These are phyloP conservation scores for Sorghum bicolor DNA, from an alignment of 176 grass and related monocot species.

Conservation along the genomic window DNA sequence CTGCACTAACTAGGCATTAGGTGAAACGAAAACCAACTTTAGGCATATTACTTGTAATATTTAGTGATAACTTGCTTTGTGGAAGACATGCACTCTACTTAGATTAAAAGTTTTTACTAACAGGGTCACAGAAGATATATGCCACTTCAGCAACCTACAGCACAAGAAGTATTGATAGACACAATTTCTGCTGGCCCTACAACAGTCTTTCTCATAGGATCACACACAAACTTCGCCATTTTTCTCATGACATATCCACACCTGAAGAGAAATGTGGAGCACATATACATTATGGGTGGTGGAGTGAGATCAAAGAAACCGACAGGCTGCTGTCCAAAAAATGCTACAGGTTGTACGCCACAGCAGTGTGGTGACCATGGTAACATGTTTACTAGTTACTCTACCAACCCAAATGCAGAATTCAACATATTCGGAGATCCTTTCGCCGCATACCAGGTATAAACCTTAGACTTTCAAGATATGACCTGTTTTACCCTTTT, in stretches of 20 bases:
- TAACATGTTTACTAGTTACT: slow-evolving; percentile 74
- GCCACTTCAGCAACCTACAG: slow-evolving; percentile 56
- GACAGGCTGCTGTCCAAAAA: slow-evolving; percentile 64
- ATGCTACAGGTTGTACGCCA: slow-evolving; percentile 47
- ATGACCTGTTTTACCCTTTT: background rate
- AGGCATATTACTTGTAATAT: slow-evolving; percentile 12
- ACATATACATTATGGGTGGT: slow-evolving; percentile 95
- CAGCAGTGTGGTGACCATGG: slow-evolving; percentile 73
- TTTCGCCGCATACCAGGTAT: slow-evolving; percentile 93
- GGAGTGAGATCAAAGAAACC: slow-evolving; percentile 74
- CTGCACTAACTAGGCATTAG: background rate
- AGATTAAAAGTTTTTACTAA: background rate
- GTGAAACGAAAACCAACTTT: background rate
- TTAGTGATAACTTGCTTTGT: background rate
- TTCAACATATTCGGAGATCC: slow-evolving; percentile 93
- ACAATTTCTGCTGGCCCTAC: slow-evolving; percentile 70
- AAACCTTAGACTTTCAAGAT: background rate
- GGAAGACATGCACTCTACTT: background rate
- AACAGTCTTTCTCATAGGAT: slow-evolving; percentile 60
- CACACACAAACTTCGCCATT: slow-evolving; percentile 72
- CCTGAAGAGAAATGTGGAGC: slow-evolving; percentile 73
- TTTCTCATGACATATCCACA: slow-evolving; percentile 75
- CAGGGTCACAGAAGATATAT: slow-evolving; percentile 77
- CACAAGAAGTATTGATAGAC: slow-evolving; percentile 65
- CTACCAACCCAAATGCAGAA: slow-evolving; percentile 73